Base-by-base conservation (phyloP, 169 alveolate species). In the Blepharisma undulans region DNA sequence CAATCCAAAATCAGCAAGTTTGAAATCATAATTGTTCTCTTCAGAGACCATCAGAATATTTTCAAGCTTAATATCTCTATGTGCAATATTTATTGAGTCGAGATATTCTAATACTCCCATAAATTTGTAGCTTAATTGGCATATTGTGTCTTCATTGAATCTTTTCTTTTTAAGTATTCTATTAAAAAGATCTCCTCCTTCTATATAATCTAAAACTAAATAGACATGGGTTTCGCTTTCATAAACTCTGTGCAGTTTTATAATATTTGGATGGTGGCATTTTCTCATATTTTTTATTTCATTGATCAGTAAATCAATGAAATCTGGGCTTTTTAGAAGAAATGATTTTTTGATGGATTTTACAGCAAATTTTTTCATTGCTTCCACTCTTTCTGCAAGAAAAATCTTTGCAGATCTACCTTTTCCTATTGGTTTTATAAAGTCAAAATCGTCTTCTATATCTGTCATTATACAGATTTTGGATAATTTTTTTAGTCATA, bases 1-100 rank as follows among this genome's bases (percentile, higher is more conserved):
- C 72, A 97, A 94, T 1, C 99, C 99, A 76, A 94, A 94, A 72
- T 94, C 97, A 30, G 93, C 84, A 61, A 94, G 61, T 88, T 94
- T 94, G 16, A 76, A 16, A 29, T 22, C 14, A 10, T 19, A 32
- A n/a, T 87, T 84, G 79, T 77, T 78, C 25, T 92, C 93, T 25
- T 79, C 76, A 18, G 18, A 12, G 29, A 21, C 84, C 32, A 94
- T 93, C 48, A 94, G 77, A 27, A 94, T 88, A 79, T 94, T 94
- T 72, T 94, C 97, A 92, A 94, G 95, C 79, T 94, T 94, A 29
- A 94, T 89, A 76, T 94, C 97, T 36, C 96, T 90, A 72, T 94
- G 97, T 87, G 22, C 27, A 18, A 76, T 76, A 32, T 76, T 76
- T 14, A 21, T 16, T 18, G 18, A 21, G 84, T 76, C 34, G 22